phyloP scores from a whole-genome alignment of 768 basidiomycete genomes.

The Ephemerocybe angulata region DNA sequence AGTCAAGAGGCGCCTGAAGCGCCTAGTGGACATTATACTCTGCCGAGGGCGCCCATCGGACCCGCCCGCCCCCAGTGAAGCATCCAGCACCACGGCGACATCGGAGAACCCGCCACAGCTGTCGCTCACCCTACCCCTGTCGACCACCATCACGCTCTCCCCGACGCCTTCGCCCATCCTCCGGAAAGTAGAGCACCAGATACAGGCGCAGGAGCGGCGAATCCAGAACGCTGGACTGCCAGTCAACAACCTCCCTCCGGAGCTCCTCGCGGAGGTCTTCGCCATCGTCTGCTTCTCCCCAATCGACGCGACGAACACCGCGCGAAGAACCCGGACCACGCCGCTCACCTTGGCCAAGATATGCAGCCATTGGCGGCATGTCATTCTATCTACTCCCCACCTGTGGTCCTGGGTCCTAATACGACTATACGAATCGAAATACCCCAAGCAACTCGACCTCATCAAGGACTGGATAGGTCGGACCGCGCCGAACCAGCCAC shows the following conservation, averaged over 20 bases:
- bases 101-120: not conserved
- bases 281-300: not conserved
- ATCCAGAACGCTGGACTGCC: not conserved
- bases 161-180: not conserved
- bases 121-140: not conserved
- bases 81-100: not conserved
- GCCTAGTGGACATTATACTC: not conserved
- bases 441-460: slow-evolving; percentile 7
- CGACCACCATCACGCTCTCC: not conserved
- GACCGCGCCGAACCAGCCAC: slow-evolving; percentile 8
- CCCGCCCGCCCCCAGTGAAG: not conserved
- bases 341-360: slow-evolving; percentile 10
- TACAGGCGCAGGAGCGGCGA: not conserved
- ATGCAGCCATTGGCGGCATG: slow-evolving; percentile 9
- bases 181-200: not conserved
- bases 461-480: slow-evolving; percentile 12
- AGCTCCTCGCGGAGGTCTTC: slow-evolving; percentile 1
- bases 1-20: not conserved
- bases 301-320: not conserved
- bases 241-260: not conserved
- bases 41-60: not conserved
- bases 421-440: slow-evolving; percentile 3
- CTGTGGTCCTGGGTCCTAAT: slow-evolving; percentile 11
- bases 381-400: slow-evolving; percentile 5
- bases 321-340: not conserved